Evolutionary conservation across 129 eudicot genomes (phyloP).

Genomic region (Dittrichia graveolens): DNA sequence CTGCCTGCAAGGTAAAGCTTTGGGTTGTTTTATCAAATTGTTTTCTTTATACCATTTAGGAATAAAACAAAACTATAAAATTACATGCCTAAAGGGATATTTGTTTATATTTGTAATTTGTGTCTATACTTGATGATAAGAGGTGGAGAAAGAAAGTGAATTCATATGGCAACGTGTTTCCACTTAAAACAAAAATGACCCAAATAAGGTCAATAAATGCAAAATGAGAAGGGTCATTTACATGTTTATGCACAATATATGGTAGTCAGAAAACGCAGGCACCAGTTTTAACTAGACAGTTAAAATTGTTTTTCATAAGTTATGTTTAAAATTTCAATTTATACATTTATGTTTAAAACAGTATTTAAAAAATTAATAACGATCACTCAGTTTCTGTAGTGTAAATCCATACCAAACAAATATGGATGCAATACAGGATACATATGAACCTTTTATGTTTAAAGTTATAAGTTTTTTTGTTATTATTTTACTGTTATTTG

Average conservation of each 20-base stretch:
- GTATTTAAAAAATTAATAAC: background rate
- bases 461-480: background rate
- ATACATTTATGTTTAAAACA: background rate
- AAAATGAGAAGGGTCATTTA: background rate
- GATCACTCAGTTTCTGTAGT: background rate
- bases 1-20: constrained; percentile 88
- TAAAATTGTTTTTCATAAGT: no score
- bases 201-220: background rate
- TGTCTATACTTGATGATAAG: background rate
- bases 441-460: constrained; percentile 5
- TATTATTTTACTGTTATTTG: background rate
- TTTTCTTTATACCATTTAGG: background rate
- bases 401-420: background rate
- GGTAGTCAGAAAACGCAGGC: background rate
- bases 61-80: background rate
- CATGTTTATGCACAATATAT: background rate
- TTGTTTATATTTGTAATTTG: no score
- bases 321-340: background rate
- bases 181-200: background rate
- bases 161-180: background rate
- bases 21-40: constrained; percentile 21
- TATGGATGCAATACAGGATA: no score
- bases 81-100: background rate
- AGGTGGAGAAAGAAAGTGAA: background rate
- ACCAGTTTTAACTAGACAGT: no score